Percentiles rank a stretch among this genome's conserved stretches.
Conservation (phyloP, 306 rosid species). For the Abrus pulchellus region DNA sequence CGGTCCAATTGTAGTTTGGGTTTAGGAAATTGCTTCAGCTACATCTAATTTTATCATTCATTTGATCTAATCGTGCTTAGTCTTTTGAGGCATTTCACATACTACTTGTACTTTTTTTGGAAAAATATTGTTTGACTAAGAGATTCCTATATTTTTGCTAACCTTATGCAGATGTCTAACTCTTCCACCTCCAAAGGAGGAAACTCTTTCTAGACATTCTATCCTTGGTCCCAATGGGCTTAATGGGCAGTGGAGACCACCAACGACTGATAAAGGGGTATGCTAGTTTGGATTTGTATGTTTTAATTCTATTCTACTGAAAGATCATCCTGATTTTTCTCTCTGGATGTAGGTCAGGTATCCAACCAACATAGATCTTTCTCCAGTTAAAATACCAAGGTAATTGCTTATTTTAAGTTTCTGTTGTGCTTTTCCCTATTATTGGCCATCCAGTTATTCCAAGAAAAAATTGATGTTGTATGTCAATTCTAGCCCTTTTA, state of each 20-base stretch:
- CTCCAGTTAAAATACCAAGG: conserved; percentile 84
- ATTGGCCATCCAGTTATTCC: conserved; percentile 12
- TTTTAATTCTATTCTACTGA: conserved; percentile 43
- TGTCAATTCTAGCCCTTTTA: conserved; percentile 14
- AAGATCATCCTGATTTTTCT: conserved; percentile 57
- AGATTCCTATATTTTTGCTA: conserved; percentile 41
- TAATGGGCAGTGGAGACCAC: conserved; percentile 80
- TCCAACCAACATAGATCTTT: conserved; percentile 81
- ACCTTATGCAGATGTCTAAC: conserved; percentile 67
- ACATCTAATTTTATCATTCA: conserved; percentile 1
- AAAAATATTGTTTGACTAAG: conserved; percentile 35
- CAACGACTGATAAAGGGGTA: conserved; percentile 81
- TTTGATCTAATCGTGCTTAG: neutral
- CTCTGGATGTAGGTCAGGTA: conserved; percentile 76
- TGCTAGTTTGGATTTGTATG: conserved; percentile 41
- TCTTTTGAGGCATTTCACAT: neutral
- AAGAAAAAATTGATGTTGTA: conserved; percentile 11
- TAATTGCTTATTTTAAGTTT: conserved; percentile 49
- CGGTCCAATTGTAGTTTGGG: neutral
- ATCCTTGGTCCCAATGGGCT: conserved; percentile 92
- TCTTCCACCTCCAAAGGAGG: conserved; percentile 74
- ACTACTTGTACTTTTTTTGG: neutral
- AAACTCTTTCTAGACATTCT: conserved; percentile 90
- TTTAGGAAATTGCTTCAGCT: neutral
- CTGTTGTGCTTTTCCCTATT: conserved; percentile 30